Evolutionary conservation across 148 eudicot species (phyloP), one percentile per base, ranked within the genome.

Genomic region (Cornus kousa): DNA sequence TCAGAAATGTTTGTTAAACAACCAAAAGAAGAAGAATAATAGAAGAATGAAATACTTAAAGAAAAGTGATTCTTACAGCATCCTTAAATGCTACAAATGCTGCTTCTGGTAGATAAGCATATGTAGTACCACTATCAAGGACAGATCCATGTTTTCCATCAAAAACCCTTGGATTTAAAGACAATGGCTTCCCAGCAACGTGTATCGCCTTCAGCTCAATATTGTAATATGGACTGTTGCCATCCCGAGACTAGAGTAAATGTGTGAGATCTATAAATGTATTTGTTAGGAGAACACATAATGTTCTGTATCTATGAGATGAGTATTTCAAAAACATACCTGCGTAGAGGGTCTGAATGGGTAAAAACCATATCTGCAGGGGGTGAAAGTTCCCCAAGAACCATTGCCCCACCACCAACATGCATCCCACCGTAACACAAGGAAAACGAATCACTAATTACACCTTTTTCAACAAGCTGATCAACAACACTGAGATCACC

Each of bases 141-240:
- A 96, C 86, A 57, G 97, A 87, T 82, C 99, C 99, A 83, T 89
- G 94, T 77, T 91, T 93, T 78, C 92, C 91, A 85, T 93, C 97
- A 87, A 96, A 96, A 84, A 91, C 90, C 60, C 70, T 82, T 0
- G 97, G 82, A 66, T 80, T 72, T 43, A 96, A 23, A 77, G 89
- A 67, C 82, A 96, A 81, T 74, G 74, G 82, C 89, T 88, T 93
- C 81, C 99, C 98, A 82, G 94, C 98, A 80, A 96, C 93, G 75
- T 89, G 87, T n/a, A 96, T 73, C 85, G 86, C 99, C 87, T 86
- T 94, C 95, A 96, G 87, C 79, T 89, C 94, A 76, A 96, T 90
- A 80, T 96, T 96, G 91, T 96, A 96, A 86, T 93, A 96, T 76
- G 98, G 98, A 84, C 98, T 96, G 99, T 93, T 90, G 79, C 87